Conservation (phyloP, 2,329 filamentous ascomycete genomes). For the Phyllosticta citribraziliensis region DNA sequence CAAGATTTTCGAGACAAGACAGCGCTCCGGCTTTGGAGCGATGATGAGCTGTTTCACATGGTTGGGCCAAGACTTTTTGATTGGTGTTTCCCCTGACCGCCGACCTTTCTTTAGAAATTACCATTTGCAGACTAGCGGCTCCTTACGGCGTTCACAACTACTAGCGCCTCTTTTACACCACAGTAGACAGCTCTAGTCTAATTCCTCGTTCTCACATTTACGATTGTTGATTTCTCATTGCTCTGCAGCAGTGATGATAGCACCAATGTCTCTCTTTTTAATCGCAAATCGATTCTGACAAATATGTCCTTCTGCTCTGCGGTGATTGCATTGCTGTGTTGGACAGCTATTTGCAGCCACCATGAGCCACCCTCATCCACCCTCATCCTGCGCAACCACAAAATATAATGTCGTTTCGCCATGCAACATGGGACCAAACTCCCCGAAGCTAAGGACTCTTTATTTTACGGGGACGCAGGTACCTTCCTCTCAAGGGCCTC, state of each 20-base stretch:
- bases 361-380: neutral
- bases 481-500: neutral
- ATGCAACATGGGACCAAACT: neutral
- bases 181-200: too few species aligned
- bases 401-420: neutral
- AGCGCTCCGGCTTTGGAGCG: too few species aligned
- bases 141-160: neutral
- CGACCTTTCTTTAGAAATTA: neutral
- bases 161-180: neutral
- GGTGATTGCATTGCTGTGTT: neutral
- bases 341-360: neutral
- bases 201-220: too few species aligned
- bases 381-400: neutral
- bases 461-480: neutral
- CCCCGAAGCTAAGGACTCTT: neutral
- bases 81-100: too few species aligned
- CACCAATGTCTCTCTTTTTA: too few species aligned
- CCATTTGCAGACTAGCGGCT: neutral
- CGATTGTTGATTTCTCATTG: too few species aligned
- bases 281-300: neutral
- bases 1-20: too few species aligned
- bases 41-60: too few species aligned
- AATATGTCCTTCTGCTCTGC: neutral
- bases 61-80: too few species aligned
- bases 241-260: too few species aligned